Conservation (phyloP, 2,329 filamentous ascomycete species). For the Dactylella cylindrospora region DNA sequence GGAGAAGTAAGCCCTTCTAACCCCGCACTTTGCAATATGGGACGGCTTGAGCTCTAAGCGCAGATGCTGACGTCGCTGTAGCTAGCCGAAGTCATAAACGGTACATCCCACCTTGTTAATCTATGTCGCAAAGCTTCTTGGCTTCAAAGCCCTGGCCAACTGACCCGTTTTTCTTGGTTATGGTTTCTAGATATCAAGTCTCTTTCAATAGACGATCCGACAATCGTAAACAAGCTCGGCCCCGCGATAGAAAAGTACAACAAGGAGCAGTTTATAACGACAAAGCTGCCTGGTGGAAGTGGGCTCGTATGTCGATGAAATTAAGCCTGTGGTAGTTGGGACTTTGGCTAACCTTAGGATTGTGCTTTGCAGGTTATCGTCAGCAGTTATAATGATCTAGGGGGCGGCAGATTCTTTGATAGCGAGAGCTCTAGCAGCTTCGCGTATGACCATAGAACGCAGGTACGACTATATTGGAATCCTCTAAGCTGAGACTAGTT, state of each 20-base stretch:
- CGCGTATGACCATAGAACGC: slow-evolving; percentile 78
- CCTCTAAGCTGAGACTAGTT: background rate
- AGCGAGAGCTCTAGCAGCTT: slow-evolving; percentile 85
- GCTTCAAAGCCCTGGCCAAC: slow-evolving; percentile 1
- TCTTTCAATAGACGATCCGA: slow-evolving; percentile 70
- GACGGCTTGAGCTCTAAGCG: too few species aligned
- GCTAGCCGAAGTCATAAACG: slow-evolving; percentile 85
- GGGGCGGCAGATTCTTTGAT: slow-evolving; percentile 83
- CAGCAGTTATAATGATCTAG: slow-evolving; percentile 81
- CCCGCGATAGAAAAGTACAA: slow-evolving; percentile 94
- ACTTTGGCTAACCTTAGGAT: slow-evolving; percentile 9
- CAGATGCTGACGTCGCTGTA: slow-evolving; percentile 53
- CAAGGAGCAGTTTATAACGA: slow-evolving; percentile 85
- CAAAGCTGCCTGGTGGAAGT: slow-evolving; percentile 84
- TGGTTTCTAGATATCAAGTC: slow-evolving; percentile 75
- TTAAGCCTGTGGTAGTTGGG: background rate
- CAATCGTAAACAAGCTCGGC: slow-evolving; percentile 69
- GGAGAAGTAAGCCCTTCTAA: slow-evolving; percentile 72
- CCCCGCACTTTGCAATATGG: background rate
- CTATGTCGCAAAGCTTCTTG: background rate
- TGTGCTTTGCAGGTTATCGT: slow-evolving; percentile 64
- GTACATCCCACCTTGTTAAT: slow-evolving; percentile 56
- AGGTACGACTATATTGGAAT: slow-evolving; percentile 58
- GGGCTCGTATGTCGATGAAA: slow-evolving; percentile 63
- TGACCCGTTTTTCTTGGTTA: slow-evolving; percentile 6